A percentile compares a stretch with the other conserved stretches of the same genome.
These are phyloP conservation scores for Metschnikowia lochheadii DNA, from an alignment of 805 yeast species.

Conservation along the genomic window DNA sequence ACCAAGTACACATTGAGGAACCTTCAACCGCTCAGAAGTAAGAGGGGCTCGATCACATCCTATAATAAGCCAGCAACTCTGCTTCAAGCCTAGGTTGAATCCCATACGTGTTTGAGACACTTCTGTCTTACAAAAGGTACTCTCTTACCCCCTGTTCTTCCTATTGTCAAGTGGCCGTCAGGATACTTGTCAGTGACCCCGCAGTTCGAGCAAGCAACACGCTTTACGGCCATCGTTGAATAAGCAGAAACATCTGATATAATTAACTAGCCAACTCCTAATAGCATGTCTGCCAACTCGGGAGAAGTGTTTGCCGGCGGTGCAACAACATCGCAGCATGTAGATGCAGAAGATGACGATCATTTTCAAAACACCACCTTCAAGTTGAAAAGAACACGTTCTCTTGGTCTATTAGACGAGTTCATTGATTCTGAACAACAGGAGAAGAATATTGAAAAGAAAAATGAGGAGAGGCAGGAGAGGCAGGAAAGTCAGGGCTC, in stretches of 20 bases:
- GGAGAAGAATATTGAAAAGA: slow-evolving; percentile 12
- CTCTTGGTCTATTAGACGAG: slow-evolving; percentile 76
- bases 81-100: neutral
- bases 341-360: slow-evolving; percentile 66
- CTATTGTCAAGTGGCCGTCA: neutral
- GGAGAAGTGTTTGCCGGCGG: slow-evolving; percentile 47
- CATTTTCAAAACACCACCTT: slow-evolving; percentile 69
- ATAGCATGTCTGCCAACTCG: slow-evolving; percentile 10
- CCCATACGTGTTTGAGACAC: neutral
- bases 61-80: neutral
- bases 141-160: neutral
- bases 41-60: neutral
- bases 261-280: neutral
- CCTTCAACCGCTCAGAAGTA: neutral
- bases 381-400: slow-evolving; percentile 74
- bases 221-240: neutral
- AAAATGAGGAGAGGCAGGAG: slow-evolving; percentile 13
- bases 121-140: neutral
- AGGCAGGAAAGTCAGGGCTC: slow-evolving; percentile 5
- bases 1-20: slow-evolving; percentile 6
- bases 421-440: slow-evolving; percentile 45
- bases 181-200: neutral
- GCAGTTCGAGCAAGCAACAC: neutral
- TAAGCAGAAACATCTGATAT: neutral
- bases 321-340: slow-evolving; percentile 60